Conservation (phyloP, 495 filamentous ascomycete genomes). For the Thermothielavioides terrestris region DNA sequence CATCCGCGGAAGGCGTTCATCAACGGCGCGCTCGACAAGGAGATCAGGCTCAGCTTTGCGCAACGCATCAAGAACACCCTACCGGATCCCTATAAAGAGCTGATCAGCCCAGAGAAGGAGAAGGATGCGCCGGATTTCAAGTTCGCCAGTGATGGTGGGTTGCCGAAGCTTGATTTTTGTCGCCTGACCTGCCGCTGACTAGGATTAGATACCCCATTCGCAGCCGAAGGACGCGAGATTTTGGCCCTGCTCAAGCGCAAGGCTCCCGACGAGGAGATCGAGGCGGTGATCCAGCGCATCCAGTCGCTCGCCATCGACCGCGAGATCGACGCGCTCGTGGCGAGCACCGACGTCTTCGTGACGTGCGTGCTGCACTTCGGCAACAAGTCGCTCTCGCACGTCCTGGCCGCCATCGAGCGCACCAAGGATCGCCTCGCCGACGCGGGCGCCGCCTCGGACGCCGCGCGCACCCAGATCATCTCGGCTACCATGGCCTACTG, state of each 20-base stretch:
- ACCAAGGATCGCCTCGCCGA: slow-evolving; percentile 84
- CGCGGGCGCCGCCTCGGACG: slow-evolving; percentile 61
- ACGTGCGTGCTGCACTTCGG: slow-evolving; percentile 88
- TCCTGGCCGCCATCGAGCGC: slow-evolving; percentile 90
- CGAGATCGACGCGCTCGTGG: slow-evolving; percentile 65
- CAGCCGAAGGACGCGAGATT: slow-evolving; percentile 69
- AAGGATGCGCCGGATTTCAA: slow-evolving; percentile 93
- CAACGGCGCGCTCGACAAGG: slow-evolving; percentile 82
- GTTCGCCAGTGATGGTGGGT: slow-evolving; percentile 69
- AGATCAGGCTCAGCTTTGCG: slow-evolving; percentile 92
- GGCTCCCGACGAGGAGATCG: slow-evolving; percentile 71
- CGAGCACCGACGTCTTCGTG: slow-evolving; percentile 85
- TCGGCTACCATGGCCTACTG: slow-evolving; percentile 86
- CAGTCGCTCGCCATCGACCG: slow-evolving; percentile 61
- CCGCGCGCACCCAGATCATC: slow-evolving; percentile 79
- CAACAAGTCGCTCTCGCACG: slow-evolving; percentile 90
- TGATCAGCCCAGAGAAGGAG: slow-evolving; percentile 82
- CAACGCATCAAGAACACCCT: slow-evolving; percentile 92
- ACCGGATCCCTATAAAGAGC: slow-evolving; percentile 68
- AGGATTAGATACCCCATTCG: slow-evolving; percentile 63
- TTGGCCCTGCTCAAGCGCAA: slow-evolving; percentile 72
- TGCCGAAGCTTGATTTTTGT: background rate
- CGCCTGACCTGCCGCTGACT: slow-evolving; percentile 7
- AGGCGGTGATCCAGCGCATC: slow-evolving; percentile 66
- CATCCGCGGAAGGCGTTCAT: slow-evolving; percentile 93